Evolutionary conservation across 2,329 filamentous ascomycete species (phyloP).

Genomic region (Chrysoporthe austroafricana): DNA sequence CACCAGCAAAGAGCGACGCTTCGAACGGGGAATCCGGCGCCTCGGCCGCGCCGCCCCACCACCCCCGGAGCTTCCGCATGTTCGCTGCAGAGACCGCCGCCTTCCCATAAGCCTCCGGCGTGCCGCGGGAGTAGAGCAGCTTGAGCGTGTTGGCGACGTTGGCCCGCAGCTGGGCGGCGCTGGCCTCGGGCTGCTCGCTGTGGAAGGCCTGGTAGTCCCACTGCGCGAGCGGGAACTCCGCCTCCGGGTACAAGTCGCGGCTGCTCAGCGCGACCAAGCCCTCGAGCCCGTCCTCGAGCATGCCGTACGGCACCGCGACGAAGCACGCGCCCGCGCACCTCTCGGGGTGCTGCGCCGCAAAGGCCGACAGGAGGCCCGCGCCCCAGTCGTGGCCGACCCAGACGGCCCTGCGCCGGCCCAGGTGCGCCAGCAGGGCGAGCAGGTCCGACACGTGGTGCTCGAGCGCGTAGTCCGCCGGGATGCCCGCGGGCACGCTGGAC

Average conservation of each 20-base stretch:
- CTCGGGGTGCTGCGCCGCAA: conserved; percentile 37
- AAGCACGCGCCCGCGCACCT: conserved; percentile 33
- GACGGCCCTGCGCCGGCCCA: conserved; percentile 43
- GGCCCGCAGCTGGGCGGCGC: conserved; percentile 28
- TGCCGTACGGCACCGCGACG: conserved; percentile 46
- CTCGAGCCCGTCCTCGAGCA: conserved; percentile 46
- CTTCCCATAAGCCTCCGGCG: too few relatives aligned
- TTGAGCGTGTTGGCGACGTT: conserved; percentile 30
- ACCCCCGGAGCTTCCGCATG: conserved; percentile 29
- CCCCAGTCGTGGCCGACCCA: conserved; percentile 53
- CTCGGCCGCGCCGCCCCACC: conserved; percentile 24
- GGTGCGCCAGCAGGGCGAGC: conserved; percentile 38
- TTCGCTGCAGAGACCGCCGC: background rate
- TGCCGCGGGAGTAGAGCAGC: conserved; percentile 15
- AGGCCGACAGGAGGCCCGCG: conserved; percentile 33
- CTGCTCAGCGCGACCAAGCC: conserved; percentile 42
- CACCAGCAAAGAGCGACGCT: conserved; percentile 17
- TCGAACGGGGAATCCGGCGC: conserved; percentile 15
- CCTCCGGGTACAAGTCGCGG: conserved; percentile 49
- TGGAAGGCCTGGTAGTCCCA: conserved; percentile 39
- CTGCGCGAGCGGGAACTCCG: conserved; percentile 42
- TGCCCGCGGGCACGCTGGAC: conserved; percentile 37
- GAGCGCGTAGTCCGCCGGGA: conserved; percentile 37
- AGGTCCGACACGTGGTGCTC: conserved; percentile 40
- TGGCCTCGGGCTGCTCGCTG: conserved; percentile 34